These are phyloP conservation scores for Chaetomium globosum DNA, from an alignment of 2,329 filamentous ascomycete species.

Conservation along the genomic window DNA sequence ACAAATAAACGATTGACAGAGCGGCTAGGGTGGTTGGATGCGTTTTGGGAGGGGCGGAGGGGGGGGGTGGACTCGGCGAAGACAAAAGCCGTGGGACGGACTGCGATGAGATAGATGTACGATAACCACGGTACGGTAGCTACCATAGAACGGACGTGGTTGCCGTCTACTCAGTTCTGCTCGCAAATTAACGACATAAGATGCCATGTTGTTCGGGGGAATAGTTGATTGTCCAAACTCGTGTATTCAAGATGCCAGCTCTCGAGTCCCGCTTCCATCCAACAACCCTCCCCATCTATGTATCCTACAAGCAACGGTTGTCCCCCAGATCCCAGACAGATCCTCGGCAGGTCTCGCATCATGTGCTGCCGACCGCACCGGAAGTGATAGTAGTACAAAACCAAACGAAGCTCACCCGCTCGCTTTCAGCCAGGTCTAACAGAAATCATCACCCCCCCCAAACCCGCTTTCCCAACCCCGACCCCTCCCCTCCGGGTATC, in stretches of 20 bases:
- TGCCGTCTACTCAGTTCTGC: slow-evolving; percentile 4
- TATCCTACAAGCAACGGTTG: background rate
- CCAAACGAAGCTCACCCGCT: slow-evolving; percentile 4
- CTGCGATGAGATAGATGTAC: slow-evolving; percentile 6
- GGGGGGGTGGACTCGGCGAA: background rate
- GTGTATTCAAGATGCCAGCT: slow-evolving; percentile 13
- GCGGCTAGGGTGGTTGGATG: background rate
- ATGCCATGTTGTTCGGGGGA: too few relatives aligned
- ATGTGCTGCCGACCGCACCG: background rate
- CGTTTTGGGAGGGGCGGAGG: background rate
- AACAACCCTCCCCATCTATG: background rate
- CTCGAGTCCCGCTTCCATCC: slow-evolving; percentile 4
- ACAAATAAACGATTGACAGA: slow-evolving; percentile 61
- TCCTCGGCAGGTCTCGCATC: slow-evolving; percentile 3
- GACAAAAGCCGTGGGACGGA: background rate
- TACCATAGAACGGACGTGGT: slow-evolving; percentile 19
- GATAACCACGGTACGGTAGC: slow-evolving; percentile 9
- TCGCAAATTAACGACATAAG: background rate
- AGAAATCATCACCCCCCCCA: background rate
- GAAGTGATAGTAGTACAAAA: slow-evolving; percentile 6
- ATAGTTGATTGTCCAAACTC: background rate
- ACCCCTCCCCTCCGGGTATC: background rate
- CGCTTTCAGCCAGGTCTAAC: background rate
- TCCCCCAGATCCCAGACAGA: background rate
- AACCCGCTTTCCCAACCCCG: background rate